Conservation (phyloP, 192 early-diverging fungal species). For the Entomortierella beljakovae region DNA sequence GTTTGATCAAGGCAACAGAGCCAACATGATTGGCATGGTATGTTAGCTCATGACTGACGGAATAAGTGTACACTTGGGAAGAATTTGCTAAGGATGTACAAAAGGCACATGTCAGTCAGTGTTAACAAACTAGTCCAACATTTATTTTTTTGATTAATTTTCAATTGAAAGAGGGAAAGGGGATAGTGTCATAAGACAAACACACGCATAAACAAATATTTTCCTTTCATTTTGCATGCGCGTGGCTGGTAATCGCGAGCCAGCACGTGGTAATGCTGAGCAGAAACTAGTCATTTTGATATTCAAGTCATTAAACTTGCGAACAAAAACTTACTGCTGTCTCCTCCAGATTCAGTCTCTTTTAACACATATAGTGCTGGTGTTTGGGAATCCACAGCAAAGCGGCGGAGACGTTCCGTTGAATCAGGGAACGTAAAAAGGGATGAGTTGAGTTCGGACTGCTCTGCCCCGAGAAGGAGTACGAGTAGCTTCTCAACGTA, state of each 20-base stretch:
- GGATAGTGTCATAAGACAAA: constrained; percentile 18
- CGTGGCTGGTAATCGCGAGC: not conserved
- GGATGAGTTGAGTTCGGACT: constrained; percentile 66
- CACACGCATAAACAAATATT: not conserved
- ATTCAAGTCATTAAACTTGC: not conserved
- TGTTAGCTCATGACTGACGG: constrained; percentile 77
- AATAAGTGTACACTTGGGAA: constrained; percentile 63
- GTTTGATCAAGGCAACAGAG: constrained; percentile 85
- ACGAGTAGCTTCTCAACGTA: constrained; percentile 80
- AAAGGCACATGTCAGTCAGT: constrained; percentile 45
- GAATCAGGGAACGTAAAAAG: constrained; percentile 76
- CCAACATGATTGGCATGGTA: constrained; percentile 79
- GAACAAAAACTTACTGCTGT: constrained; percentile 46
- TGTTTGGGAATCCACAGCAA: constrained; percentile 78
- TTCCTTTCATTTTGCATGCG: not conserved
- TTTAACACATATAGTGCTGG: constrained; percentile 85
- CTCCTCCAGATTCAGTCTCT: constrained; percentile 68
- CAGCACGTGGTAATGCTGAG: too few relatives aligned
- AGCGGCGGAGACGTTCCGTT: constrained; percentile 77
- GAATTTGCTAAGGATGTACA: constrained; percentile 47
- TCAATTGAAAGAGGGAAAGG: not conserved
- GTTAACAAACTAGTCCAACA: not conserved
- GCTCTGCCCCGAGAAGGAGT: constrained; percentile 77
- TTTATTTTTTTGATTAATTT: not conserved
- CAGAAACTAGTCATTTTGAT: too few relatives aligned